A percentile compares a stretch with the other conserved stretches of the same genome.
These are phyloP conservation scores for Crithidia fasciculata DNA, from an alignment of 208 protist genomes.

Conservation along the genomic window DNA sequence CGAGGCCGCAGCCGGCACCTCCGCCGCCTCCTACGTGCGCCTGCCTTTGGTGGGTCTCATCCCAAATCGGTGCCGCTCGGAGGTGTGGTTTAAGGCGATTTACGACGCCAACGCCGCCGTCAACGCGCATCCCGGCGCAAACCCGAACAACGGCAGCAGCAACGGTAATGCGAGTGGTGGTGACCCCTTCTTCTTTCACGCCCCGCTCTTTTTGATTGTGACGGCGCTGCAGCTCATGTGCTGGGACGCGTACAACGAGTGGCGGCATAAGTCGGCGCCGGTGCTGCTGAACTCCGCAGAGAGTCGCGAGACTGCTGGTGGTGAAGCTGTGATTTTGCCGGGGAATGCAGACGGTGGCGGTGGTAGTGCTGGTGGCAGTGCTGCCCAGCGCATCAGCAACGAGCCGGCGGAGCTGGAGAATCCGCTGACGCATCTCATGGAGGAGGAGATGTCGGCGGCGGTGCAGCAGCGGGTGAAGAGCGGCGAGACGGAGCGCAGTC, in stretches of 20 bases:
- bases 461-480: constrained; percentile 4
- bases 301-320: too few species aligned
- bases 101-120: constrained; percentile 10
- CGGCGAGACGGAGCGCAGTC: not conserved
- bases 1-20: not conserved
- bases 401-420: constrained; percentile 1
- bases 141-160: constrained; percentile 18
- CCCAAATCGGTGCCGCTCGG: constrained; percentile 76
- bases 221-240: constrained; percentile 83
- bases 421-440: constrained; percentile 9
- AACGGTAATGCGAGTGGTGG: constrained; percentile 1
- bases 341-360: not conserved
- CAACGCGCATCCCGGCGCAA: not conserved
- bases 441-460: constrained; percentile 11
- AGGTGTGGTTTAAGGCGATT: constrained; percentile 72
- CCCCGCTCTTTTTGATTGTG: constrained; percentile 77
- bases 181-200: constrained; percentile 44
- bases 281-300: not conserved
- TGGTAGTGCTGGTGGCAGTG: not conserved
- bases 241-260: constrained; percentile 76
- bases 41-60: constrained; percentile 70
- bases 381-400: too few species aligned
- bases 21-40: constrained; percentile 35
- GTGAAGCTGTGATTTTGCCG: too few species aligned
- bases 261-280: constrained; percentile 12